Percentiles rank a stretch among this genome's conserved stretches.
Evolutionary conservation across 805 yeast species (phyloP).

Genomic region (Candida pini): DNA sequence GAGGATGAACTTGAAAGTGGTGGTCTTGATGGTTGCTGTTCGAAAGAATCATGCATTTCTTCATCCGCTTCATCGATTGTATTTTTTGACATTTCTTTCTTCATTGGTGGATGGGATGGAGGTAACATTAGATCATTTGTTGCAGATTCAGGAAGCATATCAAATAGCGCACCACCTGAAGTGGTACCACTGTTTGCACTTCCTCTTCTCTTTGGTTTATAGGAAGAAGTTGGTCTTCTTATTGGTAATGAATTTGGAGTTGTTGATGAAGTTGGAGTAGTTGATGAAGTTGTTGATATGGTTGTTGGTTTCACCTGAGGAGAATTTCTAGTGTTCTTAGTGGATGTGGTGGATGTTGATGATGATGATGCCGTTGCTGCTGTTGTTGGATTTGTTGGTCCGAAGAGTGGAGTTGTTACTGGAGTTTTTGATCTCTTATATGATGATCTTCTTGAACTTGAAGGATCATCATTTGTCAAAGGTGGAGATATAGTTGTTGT

Average conservation of each 20-base stretch:
- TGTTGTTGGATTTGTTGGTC: constrained; percentile 25
- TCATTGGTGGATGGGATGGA: constrained; percentile 15
- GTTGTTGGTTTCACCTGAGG: constrained; percentile 31
- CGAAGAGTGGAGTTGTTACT: constrained; percentile 33
- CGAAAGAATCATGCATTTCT: constrained; percentile 1
- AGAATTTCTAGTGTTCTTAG: constrained; percentile 26
- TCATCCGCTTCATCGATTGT: background rate
- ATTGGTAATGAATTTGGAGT: no score
- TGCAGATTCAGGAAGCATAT: constrained; percentile 30
- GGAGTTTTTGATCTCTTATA: constrained; percentile 35
- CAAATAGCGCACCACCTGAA: constrained; percentile 11
- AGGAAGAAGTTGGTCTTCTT: background rate
- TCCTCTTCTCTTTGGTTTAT: constrained; percentile 7
- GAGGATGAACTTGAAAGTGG: background rate
- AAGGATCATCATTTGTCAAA: constrained; percentile 16
- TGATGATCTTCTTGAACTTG: constrained; percentile 13
- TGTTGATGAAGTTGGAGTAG: background rate
- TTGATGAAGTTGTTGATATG: constrained; percentile 6
- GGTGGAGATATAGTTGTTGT: constrained; percentile 15
- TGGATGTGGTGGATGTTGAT: constrained; percentile 2
- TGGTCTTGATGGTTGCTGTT: background rate
- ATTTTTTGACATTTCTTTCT: constrained; percentile 1
- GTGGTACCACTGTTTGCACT: background rate
- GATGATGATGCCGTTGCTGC: constrained; percentile 7
- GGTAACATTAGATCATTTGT: constrained; percentile 23